Percentiles rank a stretch among this genome's conserved stretches.
Evolutionary conservation across 139 green algal genomes (phyloP).

Genomic region (Chlorella sp.): DNA sequence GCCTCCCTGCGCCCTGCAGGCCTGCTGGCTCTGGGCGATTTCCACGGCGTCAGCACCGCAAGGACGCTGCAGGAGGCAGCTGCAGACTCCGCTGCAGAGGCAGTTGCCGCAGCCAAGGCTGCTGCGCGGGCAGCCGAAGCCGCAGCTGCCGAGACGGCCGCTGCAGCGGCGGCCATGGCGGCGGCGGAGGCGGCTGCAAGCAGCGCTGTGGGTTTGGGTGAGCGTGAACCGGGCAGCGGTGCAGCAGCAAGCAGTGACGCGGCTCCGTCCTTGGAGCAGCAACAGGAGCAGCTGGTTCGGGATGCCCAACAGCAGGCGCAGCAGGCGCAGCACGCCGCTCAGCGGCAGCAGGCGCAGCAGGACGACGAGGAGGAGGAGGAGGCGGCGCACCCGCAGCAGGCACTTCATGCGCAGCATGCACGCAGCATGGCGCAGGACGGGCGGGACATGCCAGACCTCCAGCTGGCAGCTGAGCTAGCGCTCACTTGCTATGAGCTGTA

Average conservation of each 20-base stretch:
- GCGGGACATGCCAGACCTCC: constrained; percentile 50
- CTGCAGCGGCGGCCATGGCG: too few relatives aligned
- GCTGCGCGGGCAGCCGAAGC: too few relatives aligned
- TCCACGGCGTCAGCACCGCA: constrained; percentile 52
- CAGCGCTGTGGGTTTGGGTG: too few relatives aligned
- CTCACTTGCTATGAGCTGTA: constrained; percentile 85
- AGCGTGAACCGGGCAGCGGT: too few relatives aligned
- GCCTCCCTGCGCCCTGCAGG: constrained; percentile 42
- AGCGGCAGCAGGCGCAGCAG: background rate
- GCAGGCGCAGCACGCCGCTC: background rate
- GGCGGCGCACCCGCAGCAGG: background rate
- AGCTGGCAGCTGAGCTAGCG: constrained; percentile 73
- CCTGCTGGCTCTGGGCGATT: constrained; percentile 78
- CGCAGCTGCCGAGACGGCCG: too few relatives aligned
- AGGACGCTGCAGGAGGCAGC: too few relatives aligned
- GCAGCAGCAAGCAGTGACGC: too few relatives aligned
- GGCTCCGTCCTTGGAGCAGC: too few relatives aligned
- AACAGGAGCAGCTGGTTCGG: too few relatives aligned
- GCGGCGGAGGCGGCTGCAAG: too few relatives aligned
- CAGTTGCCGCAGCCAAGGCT: too few relatives aligned
- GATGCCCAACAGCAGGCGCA: constrained; percentile 37
- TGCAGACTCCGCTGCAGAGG: too few relatives aligned
- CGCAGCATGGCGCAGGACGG: background rate
- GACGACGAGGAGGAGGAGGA: background rate
- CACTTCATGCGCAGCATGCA: background rate